Conservation (phyloP, 225 moss, liverwort and hornwort species). For the Antitrichia curtipendula region DNA sequence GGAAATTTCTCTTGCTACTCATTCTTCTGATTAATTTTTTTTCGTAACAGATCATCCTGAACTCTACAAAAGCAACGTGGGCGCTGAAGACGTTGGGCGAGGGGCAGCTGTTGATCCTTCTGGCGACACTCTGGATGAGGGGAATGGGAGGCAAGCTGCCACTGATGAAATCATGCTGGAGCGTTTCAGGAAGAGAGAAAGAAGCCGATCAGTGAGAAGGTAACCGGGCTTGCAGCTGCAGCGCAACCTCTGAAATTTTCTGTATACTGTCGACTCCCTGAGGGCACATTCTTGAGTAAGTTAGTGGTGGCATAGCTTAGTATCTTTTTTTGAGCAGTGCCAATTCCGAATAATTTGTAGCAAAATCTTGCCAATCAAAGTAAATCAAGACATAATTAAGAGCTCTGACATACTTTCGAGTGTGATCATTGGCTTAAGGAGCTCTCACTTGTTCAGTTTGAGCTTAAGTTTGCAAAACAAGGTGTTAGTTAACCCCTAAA, state of each 20-base stretch:
- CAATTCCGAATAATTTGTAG: neutral
- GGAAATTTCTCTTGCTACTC: neutral
- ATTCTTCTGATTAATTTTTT: neutral
- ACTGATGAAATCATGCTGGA: constrained; percentile 94
- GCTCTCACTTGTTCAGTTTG: neutral
- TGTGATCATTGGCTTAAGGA: neutral
- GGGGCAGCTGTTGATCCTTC: constrained; percentile 18
- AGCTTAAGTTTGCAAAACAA: neutral
- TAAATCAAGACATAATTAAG: neutral
- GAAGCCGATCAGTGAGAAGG: constrained; percentile 69
- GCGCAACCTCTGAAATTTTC: neutral
- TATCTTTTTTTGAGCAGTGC: no score
- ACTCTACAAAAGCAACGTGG: constrained; percentile 47
- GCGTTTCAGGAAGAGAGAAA: constrained; percentile 84
- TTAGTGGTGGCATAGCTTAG: no score
- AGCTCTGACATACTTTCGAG: neutral
- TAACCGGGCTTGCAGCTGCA: constrained; percentile 1
- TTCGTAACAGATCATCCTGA: constrained; percentile 65
- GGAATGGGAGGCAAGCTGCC: constrained; percentile 70
- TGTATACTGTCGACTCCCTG: neutral
- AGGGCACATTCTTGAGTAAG: neutral
- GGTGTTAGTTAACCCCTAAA: neutral
- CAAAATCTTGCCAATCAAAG: neutral
- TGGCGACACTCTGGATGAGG: constrained; percentile 41
- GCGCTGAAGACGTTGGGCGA: constrained; percentile 33